Conservation (phyloP, 139 green algal species). For the Haematococcus lacustris region DNA sequence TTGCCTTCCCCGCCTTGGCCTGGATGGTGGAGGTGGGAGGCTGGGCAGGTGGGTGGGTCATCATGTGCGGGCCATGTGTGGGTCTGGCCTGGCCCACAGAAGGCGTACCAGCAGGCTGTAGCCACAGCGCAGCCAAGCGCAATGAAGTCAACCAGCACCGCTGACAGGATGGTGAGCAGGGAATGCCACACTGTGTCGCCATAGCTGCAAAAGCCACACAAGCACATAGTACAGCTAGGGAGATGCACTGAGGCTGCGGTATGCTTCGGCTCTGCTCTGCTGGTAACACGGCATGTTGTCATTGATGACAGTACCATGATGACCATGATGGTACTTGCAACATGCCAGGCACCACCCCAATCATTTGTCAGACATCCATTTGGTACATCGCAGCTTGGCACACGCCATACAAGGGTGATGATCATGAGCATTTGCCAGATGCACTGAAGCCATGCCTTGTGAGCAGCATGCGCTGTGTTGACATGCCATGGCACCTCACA, state of each 20-base stretch:
- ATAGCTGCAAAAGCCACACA: constrained; percentile 52
- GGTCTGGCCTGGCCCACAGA: background rate
- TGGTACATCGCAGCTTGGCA: too few relatives aligned
- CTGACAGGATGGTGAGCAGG: constrained; percentile 48
- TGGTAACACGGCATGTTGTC: too few relatives aligned
- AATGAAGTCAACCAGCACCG: constrained; percentile 83
- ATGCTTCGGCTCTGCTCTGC: too few relatives aligned
- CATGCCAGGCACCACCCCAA: background rate
- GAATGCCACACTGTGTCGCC: constrained; percentile 49
- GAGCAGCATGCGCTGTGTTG: too few relatives aligned
- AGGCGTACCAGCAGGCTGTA: constrained; percentile 72
- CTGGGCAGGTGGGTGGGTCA: background rate
- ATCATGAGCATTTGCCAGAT: background rate
- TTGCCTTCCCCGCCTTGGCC: background rate
- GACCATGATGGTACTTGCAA: too few relatives aligned
- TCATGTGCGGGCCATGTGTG: background rate
- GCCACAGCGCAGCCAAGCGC: constrained; percentile 64
- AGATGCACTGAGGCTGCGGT: background rate
- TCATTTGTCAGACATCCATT: too few relatives aligned
- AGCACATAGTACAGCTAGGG: background rate
- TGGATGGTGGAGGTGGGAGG: background rate
- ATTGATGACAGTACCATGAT: too few relatives aligned
- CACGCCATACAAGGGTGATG: too few relatives aligned
- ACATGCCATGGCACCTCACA: background rate
- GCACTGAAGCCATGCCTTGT: background rate